Conservation (phyloP, 2,329 filamentous ascomycete species). For the Aspergillus sp. region DNA sequence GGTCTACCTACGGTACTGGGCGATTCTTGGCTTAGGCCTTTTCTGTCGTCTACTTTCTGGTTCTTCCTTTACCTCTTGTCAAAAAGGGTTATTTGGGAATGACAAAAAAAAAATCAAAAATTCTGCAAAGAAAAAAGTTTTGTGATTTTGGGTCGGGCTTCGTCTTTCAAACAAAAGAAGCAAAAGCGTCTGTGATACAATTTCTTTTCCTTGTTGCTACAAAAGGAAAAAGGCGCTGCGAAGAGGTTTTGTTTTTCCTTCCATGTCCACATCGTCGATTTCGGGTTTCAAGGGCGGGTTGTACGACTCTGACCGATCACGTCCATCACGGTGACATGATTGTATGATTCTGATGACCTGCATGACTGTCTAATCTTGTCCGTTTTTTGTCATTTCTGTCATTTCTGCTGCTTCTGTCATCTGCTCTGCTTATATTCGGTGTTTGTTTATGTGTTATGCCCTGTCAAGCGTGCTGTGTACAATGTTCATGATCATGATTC, state of each 20-base stretch:
- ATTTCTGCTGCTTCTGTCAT: background rate
- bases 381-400: slow-evolving; percentile 10
- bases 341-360: slow-evolving; percentile 32
- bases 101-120: background rate
- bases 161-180: background rate
- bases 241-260: slow-evolving; percentile 10
- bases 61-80: background rate
- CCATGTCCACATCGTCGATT: slow-evolving; percentile 2
- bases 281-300: slow-evolving; percentile 13
- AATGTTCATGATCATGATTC: background rate
- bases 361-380: slow-evolving; percentile 15
- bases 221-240: slow-evolving; percentile 3
- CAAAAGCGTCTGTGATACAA: slow-evolving; percentile 2
- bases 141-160: background rate
- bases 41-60: background rate
- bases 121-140: background rate
- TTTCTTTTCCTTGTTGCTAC: slow-evolving; percentile 5
- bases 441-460: background rate
- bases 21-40: slow-evolving; percentile 4
- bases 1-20: slow-evolving; percentile 29
- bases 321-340: slow-evolving; percentile 24
- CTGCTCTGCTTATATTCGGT: slow-evolving; percentile 2
- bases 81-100: background rate
- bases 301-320: slow-evolving; percentile 4
- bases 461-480: background rate